Conservation (phyloP, 352 stramenopile genomes). For the Phytophthora melonis region DNA sequence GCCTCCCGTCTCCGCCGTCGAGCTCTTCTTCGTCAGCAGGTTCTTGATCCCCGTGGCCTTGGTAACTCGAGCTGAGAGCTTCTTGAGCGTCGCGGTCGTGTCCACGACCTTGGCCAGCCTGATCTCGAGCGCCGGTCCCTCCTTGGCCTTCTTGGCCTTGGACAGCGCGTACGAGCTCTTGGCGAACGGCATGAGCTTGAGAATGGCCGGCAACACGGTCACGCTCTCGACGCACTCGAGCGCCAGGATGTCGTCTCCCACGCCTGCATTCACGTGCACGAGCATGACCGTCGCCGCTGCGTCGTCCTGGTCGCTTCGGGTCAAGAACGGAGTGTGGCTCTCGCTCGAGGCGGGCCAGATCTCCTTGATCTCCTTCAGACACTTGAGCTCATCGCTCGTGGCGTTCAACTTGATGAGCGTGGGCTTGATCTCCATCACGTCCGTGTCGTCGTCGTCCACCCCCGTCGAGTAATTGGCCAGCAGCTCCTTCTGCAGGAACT, state of each 20-base stretch:
- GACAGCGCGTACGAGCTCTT: constrained; percentile 58
- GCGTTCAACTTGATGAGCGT: constrained; percentile 66
- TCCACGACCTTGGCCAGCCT: constrained; percentile 53
- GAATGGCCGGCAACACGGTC: constrained; percentile 62
- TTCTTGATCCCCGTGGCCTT: constrained; percentile 62
- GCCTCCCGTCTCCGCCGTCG: constrained; percentile 34
- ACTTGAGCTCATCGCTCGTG: constrained; percentile 47
- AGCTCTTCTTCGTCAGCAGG: constrained; percentile 39
- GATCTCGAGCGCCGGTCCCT: constrained; percentile 56
- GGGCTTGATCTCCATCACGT: constrained; percentile 50
- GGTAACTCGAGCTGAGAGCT: constrained; percentile 41
- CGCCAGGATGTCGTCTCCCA: constrained; percentile 55
- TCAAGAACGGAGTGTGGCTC: constrained; percentile 77
- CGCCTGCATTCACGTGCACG: constrained; percentile 54
- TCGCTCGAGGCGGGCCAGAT: constrained; percentile 59
- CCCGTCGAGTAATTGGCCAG: constrained; percentile 48
- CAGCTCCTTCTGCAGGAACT: constrained; percentile 71
- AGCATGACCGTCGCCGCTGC: constrained; percentile 62
- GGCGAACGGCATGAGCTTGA: constrained; percentile 81
- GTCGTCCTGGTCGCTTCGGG: constrained; percentile 55
- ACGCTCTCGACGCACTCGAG: constrained; percentile 63
- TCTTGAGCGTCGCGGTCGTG: constrained; percentile 29
- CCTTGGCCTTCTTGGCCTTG: constrained; percentile 29
- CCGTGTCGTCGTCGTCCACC: constrained; percentile 23
- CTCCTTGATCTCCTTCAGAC: constrained; percentile 49